Base-by-base conservation (phyloP, 768 basidiomycete genomes). In the Mycena kentingensis region DNA sequence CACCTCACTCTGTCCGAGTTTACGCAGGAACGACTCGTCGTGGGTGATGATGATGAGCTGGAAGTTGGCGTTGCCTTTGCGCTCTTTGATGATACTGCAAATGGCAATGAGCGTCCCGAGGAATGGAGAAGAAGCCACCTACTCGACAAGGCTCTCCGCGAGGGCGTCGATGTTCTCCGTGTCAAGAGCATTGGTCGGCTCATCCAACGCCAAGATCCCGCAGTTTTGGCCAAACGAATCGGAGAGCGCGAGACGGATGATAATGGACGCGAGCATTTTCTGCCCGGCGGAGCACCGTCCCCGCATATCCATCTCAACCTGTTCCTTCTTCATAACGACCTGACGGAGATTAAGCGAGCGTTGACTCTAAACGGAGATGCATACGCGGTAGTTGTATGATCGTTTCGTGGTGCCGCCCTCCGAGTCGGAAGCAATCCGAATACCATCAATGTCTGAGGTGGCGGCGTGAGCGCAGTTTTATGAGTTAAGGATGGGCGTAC, bases 231-330 rank as follows among this genome's bases (percentile, higher is more conserved):
- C 93, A 63, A 99, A 98, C 2, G 93, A 96, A 66, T 99, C 97
- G 5, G 96, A 96, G 24, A 99, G 78, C 3, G 97, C 97, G 29
- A 99, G 84, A 5, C 97, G 86, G 63, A 99, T 98, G 71, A 98
- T 93, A 70, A 98, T 98, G 19, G 92, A 95, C 10, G 96, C 97
- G 52, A 99, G 75, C 81, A 98, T 98, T 73, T 99, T 99, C 72
- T 99, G 97, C 0, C 97, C 97, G 1, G 97, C 97, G 15, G 91
- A 94, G 72, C 97, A 99, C 57, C 97, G 84, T 22, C 97, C 97
- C 51, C 97, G 86, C 97, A 99, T 99, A 71, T 98, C 97, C 90
- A 99, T 94, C 71, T 98, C 96, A 6, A 98, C 95, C 64, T 94
- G 90, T 67, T 98, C 95, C 74, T 99, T 99, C 46, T 89, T 92